phyloP scores from a whole-genome alignment of 2,329 filamentous ascomycete genomes.

The Botryosphaeria dothidea region DNA sequence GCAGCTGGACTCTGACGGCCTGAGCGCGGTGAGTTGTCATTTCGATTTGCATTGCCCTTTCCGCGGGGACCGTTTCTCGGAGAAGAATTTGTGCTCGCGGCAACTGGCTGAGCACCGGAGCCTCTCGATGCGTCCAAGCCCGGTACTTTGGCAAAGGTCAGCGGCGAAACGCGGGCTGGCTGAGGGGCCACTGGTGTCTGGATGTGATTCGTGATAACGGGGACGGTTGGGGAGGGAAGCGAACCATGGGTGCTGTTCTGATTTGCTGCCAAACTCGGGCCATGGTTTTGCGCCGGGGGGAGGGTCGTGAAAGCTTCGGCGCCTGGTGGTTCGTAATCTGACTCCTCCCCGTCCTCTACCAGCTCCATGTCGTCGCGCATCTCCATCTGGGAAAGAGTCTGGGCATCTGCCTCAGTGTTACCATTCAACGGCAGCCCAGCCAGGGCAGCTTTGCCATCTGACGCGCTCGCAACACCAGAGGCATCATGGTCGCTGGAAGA shows the following conservation, averaged over 20 bases:
- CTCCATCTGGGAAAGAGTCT: constrained; percentile 12
- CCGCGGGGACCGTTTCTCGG: constrained; percentile 17
- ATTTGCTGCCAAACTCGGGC: constrained; percentile 19
- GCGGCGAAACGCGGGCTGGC: constrained; percentile 66
- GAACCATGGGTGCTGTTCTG: constrained; percentile 18
- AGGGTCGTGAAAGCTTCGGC: constrained; percentile 36
- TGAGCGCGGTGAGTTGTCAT: constrained; percentile 28
- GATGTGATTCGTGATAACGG: constrained; percentile 69
- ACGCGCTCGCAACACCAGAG: constrained; percentile 30
- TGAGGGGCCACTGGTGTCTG: constrained; percentile 73
- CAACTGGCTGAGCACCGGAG: constrained; percentile 37
- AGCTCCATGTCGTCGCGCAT: constrained; percentile 38
- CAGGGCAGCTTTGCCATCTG: constrained; percentile 22
- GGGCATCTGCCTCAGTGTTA: background rate
- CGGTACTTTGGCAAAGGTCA: constrained; percentile 55
- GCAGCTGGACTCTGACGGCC: constrained; percentile 48
- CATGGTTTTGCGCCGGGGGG: constrained; percentile 1
- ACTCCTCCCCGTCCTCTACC: constrained; percentile 37
- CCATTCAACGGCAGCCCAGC: background rate
- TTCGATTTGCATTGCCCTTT: constrained; percentile 15
- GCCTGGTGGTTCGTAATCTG: constrained; percentile 48
- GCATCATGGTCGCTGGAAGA: constrained; percentile 50
- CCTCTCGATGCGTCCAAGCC: constrained; percentile 51
- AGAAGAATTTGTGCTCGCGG: constrained; percentile 19
- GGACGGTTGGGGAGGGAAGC: constrained; percentile 33